phyloP scores from a whole-genome alignment of 352 stramenopile species.

The Globisporangium barbulae region DNA sequence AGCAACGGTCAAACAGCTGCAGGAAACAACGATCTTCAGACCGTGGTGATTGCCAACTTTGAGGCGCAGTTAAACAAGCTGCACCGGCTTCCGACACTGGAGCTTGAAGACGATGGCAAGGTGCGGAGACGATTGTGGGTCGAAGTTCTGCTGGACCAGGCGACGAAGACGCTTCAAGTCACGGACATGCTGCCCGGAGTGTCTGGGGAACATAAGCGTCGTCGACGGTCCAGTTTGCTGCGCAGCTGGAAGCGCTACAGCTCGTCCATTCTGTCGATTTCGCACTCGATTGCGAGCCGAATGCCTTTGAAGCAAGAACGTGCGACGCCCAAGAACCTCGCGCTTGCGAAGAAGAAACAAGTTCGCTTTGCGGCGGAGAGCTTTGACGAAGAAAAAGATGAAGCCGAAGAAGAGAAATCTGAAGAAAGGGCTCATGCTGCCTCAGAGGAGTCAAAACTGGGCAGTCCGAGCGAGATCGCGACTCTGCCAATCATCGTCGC shows the following conservation, averaged over 20 bases:
- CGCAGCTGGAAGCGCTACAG: conserved; percentile 82
- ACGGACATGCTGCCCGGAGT: conserved; percentile 77
- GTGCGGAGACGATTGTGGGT: conserved; percentile 65
- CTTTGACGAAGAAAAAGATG: conserved; percentile 19
- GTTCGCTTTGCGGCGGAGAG: conserved; percentile 47
- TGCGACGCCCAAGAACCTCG: background rate
- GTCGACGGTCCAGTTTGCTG: conserved; percentile 60
- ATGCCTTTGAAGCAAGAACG: conserved; percentile 1
- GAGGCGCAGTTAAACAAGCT: conserved; percentile 81
- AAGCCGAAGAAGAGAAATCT: conserved; percentile 18
- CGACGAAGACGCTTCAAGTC: conserved; percentile 75
- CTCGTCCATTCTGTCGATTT: conserved; percentile 62
- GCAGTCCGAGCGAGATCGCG: background rate
- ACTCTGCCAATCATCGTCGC: background rate
- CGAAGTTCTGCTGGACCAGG: conserved; percentile 74
- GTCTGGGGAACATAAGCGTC: conserved; percentile 66
- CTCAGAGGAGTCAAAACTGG: background rate
- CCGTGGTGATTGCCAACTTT: conserved; percentile 59
- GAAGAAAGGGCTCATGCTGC: conserved; percentile 5
- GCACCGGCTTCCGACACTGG: conserved; percentile 73
- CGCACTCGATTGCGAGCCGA: conserved; percentile 33
- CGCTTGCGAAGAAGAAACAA: conserved; percentile 45
- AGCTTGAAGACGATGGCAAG: conserved; percentile 67
- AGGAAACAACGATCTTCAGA: conserved; percentile 6
- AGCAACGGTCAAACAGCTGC: background rate